Conservation (phyloP, 768 basidiomycete genomes). For the Cystofilobasidium ferigula region DNA sequence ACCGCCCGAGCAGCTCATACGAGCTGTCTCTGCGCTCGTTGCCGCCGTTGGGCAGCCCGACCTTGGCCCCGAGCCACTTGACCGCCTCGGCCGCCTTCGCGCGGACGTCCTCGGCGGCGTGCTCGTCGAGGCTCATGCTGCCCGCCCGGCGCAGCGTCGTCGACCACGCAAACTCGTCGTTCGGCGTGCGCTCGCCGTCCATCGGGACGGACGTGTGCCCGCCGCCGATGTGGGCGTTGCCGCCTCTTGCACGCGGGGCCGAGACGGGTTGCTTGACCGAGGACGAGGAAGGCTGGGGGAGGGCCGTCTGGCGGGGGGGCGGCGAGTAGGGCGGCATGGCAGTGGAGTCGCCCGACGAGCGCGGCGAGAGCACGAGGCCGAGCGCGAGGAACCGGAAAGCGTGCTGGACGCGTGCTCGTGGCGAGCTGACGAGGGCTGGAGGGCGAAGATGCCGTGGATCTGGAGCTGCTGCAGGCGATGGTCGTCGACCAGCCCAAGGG, state of each 20-base stretch:
- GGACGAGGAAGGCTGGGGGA: constrained; percentile 3
- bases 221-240: background rate
- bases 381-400: no score
- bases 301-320: background rate
- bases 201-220: background rate
- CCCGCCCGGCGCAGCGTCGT: constrained; percentile 11
- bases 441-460: no score
- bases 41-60: background rate
- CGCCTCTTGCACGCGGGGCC: background rate
- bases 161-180: constrained; percentile 16
- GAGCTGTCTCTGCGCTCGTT: background rate
- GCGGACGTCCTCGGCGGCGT: background rate
- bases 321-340: constrained; percentile 21
- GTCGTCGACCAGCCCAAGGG: no score
- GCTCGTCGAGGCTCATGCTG: background rate
- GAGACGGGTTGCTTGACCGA: background rate
- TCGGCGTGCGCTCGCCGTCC: background rate
- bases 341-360: no score
- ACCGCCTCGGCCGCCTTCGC: background rate
- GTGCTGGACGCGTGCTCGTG: no score
- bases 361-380: no score
- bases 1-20: background rate
- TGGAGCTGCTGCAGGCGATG: no score
- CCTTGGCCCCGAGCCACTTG: constrained; percentile 5
- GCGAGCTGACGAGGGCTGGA: no score